Evolutionary conservation across 2,329 filamentous ascomycete genomes (phyloP), one percentile per base, ranked within the genome.

Genomic region (Cercospora citrullina): DNA sequence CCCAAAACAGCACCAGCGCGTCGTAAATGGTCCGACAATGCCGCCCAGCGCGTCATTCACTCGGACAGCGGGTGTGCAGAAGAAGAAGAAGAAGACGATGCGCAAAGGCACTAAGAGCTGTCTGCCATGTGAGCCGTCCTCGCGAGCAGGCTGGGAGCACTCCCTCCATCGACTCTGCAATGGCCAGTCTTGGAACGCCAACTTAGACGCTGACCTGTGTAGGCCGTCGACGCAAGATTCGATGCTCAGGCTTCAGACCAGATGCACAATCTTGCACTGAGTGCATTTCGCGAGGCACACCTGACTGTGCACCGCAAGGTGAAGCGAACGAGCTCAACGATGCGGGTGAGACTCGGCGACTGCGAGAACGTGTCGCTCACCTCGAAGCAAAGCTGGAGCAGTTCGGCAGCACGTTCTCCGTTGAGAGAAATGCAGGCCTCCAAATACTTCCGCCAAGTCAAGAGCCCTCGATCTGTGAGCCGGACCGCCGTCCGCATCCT

Each of bases 91-190:
- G 33, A 36, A 16, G 55, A 65, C 39, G 12, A 67, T 69, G 65
- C 60, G 68, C 16, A 69, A 69, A 36, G 68, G 65, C 26, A 69
- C 68, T 7, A 64, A 60, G 23, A 65, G 61, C 57, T 69, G 68
- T 36, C 58, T 69, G 18, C 59, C 62, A 30, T 69, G 65, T 69
- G 39, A 65, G 68, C 60, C 18, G 3, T n/a, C 33, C 18, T 16
- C 8, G 14, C 33, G 33, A 2, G 33, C 1, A 36, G 33, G 5
- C 33, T 2, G 33, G 33, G 0, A 36, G 12, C 33, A 3, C 33
- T 4, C 33, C 0, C 0, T 36, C 33, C 33, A 6, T 26, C 16
- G 4, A 28, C 60, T 21, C 6, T 33, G 8, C 23, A 26, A 60
- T 31, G 21, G 18, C 31, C 30, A 60, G 31, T 26, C 8, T 9